Conservation (phyloP, 2,329 filamentous ascomycete species). For the Scedosporium aurantiacum region DNA sequence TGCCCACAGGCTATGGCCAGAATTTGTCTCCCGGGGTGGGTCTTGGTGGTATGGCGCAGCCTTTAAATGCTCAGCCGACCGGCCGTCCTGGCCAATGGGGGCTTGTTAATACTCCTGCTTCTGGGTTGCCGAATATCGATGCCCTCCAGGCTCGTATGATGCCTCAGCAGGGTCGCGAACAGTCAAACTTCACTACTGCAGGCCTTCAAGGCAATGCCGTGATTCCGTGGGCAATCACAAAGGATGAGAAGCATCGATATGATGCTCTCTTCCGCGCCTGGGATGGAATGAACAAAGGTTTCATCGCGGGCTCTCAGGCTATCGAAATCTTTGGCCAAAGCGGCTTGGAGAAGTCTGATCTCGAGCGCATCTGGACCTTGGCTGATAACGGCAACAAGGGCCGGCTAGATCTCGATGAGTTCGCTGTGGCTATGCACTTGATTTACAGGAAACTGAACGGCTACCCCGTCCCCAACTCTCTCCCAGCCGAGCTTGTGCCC, state of each 20-base stretch:
- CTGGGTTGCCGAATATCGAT: conserved; percentile 86
- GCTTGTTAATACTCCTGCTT: conserved; percentile 86
- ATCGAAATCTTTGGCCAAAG: conserved; percentile 97
- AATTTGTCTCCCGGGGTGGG: conserved; percentile 34
- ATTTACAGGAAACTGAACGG: conserved; percentile 97
- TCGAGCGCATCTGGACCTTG: conserved; percentile 90
- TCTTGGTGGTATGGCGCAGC: conserved; percentile 54
- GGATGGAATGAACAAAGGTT: conserved; percentile 91
- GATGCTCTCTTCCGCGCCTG: conserved; percentile 91
- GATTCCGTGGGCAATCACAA: conserved; percentile 97
- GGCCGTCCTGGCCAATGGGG: conserved; percentile 93
- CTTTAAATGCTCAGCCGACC: conserved; percentile 86
- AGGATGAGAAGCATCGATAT: conserved; percentile 95
- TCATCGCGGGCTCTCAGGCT: conserved; percentile 80
- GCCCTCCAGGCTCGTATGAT: conserved; percentile 90
- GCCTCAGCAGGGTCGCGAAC: conserved; percentile 87
- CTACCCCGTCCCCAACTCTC: conserved; percentile 76
- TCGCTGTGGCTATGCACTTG: conserved; percentile 96
- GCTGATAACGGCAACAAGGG: conserved; percentile 91
- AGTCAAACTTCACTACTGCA: conserved; percentile 68
- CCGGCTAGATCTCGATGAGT: conserved; percentile 89
- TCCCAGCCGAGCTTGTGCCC: conserved; percentile 86
- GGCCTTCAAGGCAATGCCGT: conserved; percentile 88
- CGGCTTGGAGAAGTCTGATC: conserved; percentile 77
- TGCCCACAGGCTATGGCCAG: conserved; percentile 48